Base-by-base conservation (phyloP, 345 rosid genomes). In the Lepidium aucheri region DNA sequence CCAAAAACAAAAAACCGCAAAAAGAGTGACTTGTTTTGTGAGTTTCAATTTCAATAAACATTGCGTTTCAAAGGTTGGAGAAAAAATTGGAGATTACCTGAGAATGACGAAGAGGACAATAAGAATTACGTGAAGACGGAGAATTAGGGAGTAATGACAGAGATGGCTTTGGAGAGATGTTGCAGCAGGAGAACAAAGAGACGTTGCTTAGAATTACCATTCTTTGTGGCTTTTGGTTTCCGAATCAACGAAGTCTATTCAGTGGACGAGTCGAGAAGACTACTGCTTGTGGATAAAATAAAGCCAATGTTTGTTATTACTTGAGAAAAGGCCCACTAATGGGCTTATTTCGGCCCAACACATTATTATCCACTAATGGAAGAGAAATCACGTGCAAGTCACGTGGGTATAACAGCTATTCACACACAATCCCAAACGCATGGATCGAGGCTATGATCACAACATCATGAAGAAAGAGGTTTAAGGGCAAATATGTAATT, bases 191-290 rank as follows among this genome's bases (percentile, higher is more conserved):
- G 39, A 82, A 49, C 13, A 81, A 45, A 3, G 83, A 83, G 68
- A 74, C 74, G 73, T 78, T 79, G 79, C 76, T 63, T 67, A 79
- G 83, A 46, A 81, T 70, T 28, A 80, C 85, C 91, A 85, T 86
- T 67, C 53, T 6, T 20, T 42, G 7, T 12, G 51, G 3, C 6
- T 45, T 7, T 22, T 26, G 2, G 1, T 46, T 33, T 9, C 47
- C 10, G 35, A 49, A 39, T 13, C 65, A 39, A 68, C 14, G 22
- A 65, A 28, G 22, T 68, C 58, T 47, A 38, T 57, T 41, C 45
- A 47, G 39, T 49, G 58, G 76, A 58, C 58, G 13, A 72, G n/a
- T 60, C 71, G 14, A 72, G 30, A 59, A 14, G 4, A 53, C 44
- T 18, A 9, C 57, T 28, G 14, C 52, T 32, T 73, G 43, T 66